Evolutionary conservation across 1,284 basidiomycete species (phyloP).

Genomic region (Inonotus hispidus): DNA sequence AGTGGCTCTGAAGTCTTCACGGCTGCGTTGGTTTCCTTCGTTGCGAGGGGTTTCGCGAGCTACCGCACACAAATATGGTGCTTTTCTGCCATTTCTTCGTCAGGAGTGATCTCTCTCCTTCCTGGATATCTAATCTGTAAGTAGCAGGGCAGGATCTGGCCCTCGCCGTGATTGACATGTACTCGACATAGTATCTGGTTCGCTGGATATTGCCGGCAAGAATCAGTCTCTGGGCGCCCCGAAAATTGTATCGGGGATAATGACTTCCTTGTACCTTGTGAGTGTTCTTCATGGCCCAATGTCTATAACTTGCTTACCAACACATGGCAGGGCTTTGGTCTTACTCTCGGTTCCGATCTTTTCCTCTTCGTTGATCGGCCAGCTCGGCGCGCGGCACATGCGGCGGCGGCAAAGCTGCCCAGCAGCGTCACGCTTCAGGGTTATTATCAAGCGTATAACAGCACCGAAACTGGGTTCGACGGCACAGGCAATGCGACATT

Average conservation of each 20-base stretch:
- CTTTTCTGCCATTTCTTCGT: conserved; percentile 81
- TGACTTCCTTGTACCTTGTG: conserved; percentile 82
- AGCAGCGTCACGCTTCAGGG: conserved; percentile 54
- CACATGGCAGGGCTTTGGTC: conserved; percentile 63
- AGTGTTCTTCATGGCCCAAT: conserved; percentile 22
- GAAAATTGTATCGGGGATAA: conserved; percentile 75
- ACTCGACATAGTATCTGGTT: conserved; percentile 63
- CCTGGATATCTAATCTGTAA: conserved; percentile 79
- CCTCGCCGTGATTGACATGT: background rate
- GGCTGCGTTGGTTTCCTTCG: conserved; percentile 76
- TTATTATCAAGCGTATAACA: conserved; percentile 62
- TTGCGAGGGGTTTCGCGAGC: conserved; percentile 72
- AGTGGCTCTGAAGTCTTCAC: conserved; percentile 88
- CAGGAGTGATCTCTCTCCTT: conserved; percentile 76
- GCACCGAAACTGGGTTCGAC: conserved; percentile 30
- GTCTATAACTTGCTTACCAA: conserved; percentile 10
- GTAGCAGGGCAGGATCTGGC: conserved; percentile 26
- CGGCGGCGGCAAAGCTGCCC: conserved; percentile 45
- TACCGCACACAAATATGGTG: conserved; percentile 74
- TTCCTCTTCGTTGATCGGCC: conserved; percentile 71
- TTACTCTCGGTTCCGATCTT: conserved; percentile 84
- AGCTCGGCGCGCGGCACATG: conserved; percentile 48
- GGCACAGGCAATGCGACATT: conserved; percentile 35
- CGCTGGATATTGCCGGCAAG: conserved; percentile 82
- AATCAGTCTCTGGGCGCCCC: conserved; percentile 34